Evolutionary conservation across 208 protist species (phyloP).

Genomic region (Strigomonas culicis): DNA sequence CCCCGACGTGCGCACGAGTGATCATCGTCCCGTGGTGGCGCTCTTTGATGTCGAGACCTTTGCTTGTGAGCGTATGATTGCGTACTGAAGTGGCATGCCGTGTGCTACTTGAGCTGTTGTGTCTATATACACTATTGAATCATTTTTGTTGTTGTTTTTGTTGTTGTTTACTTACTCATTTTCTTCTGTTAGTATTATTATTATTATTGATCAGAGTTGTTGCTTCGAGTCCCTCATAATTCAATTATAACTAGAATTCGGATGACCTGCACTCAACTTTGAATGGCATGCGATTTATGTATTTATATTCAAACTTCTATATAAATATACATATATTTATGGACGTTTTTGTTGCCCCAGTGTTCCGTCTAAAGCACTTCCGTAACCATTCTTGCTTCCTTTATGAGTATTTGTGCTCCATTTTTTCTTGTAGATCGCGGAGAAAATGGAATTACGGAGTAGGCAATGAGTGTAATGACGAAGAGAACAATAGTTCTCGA

Average conservation of each 20-base stretch:
- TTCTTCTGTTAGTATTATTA: no score
- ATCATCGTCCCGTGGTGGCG: slow-evolving; percentile 83
- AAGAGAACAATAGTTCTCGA: no score
- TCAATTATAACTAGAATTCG: not conserved
- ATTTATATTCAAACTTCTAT: not conserved
- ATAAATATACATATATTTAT: slow-evolving; percentile 10
- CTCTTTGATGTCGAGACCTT: slow-evolving; percentile 68
- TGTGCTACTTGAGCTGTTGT: no score
- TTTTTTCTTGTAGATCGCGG: slow-evolving; percentile 8
- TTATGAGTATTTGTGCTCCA: not conserved
- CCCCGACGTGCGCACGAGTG: slow-evolving; percentile 67
- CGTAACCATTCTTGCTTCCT: slow-evolving; percentile 1
- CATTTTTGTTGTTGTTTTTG: not conserved
- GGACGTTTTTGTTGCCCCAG: no score
- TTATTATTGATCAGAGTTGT: no score
- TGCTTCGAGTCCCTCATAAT: no score
- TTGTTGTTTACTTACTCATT: not conserved
- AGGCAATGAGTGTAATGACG: not conserved
- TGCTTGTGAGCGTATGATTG: no score
- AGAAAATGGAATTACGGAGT: no score
- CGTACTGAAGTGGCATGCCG: no score
- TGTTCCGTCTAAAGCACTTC: no score
- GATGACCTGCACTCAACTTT: not conserved
- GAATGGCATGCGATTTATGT: not conserved
- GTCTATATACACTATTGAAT: not conserved